These are phyloP conservation scores for Phytophthora ohioensis DNA, from an alignment of 352 stramenopile species.

Conservation along the genomic window DNA sequence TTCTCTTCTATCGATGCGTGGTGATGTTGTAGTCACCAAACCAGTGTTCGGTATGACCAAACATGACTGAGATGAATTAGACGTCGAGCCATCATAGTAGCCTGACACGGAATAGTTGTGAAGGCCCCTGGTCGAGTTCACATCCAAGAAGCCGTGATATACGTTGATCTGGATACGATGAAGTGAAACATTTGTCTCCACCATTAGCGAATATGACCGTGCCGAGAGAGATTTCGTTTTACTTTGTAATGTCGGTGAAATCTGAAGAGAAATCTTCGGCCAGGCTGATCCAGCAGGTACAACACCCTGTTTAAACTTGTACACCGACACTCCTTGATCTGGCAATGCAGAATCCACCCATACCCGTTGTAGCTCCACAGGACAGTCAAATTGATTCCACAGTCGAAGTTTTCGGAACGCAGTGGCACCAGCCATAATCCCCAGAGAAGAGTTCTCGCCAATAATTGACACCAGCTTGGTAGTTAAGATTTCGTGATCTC, in stretches of 20 bases:
- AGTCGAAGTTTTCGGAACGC: conserved; percentile 31
- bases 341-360: conserved; percentile 35
- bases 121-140: conserved; percentile 40
- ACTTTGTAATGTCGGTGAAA: conserved; percentile 24
- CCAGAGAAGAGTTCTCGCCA: conserved; percentile 14
- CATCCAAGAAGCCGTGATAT: conserved; percentile 46
- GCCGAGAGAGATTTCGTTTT: conserved; percentile 10
- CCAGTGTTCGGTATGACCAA: conserved; percentile 21
- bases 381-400: conserved; percentile 53
- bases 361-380: conserved; percentile 55
- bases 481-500: conserved; percentile 11
- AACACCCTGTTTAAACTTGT: conserved; percentile 38
- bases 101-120: conserved; percentile 30
- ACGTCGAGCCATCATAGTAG: conserved; percentile 19
- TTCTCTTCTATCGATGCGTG: conserved; percentile 31
- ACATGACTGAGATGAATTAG: conserved; percentile 21
- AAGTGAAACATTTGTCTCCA: conserved; percentile 56
- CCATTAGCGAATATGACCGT: conserved; percentile 35
- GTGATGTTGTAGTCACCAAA: conserved; percentile 13
- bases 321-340: conserved; percentile 36
- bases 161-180: conserved; percentile 46
- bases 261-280: conserved; percentile 40
- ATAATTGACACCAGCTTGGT: conserved; percentile 26
- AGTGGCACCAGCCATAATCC: conserved; percentile 35
- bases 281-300: conserved; percentile 38